Percentiles rank a stretch among this genome's conserved stretches.
These are phyloP conservation scores for Mycosphaerella sp. DNA, from an alignment of 2,329 filamentous ascomycete species.

Conservation along the genomic window DNA sequence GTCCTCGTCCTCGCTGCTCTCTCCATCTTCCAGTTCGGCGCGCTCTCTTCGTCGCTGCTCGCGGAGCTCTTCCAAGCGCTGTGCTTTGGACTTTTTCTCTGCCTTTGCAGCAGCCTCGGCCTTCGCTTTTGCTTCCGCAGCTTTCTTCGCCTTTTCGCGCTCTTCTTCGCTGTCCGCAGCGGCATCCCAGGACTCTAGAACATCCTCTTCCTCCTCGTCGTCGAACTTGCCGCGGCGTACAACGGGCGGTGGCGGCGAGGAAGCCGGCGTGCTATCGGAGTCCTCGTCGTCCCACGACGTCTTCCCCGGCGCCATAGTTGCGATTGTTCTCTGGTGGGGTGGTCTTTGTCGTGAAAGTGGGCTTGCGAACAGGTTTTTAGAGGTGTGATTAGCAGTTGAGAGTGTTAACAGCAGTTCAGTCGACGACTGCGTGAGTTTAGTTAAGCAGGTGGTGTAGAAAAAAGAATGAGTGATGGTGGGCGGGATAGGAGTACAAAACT, in stretches of 20 bases:
- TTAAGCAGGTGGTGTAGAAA: neutral
- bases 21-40: constrained; percentile 52
- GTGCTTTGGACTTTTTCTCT: constrained; percentile 80
- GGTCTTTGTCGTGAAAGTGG: neutral
- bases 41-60: constrained; percentile 51
- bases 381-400: neutral
- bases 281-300: constrained; percentile 48
- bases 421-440: neutral
- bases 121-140: constrained; percentile 77
- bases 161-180: constrained; percentile 96
- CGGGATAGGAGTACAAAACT: no score
- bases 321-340: constrained; percentile 19
- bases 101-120: constrained; percentile 82
- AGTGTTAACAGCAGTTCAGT: neutral
- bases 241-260: constrained; percentile 43
- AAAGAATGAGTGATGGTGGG: neutral
- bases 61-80: constrained; percentile 77
- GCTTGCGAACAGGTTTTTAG: neutral
- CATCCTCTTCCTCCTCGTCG: constrained; percentile 84
- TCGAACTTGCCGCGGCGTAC: constrained; percentile 66
- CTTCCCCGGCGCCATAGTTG: constrained; percentile 34
- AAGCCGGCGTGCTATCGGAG: constrained; percentile 46
- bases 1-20: constrained; percentile 60
- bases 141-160: constrained; percentile 88
- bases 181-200: constrained; percentile 94